A percentile compares a stretch with the other conserved stretches of the same genome.
Conservation (phyloP, 2,329 filamentous ascomycete species). For the Fusarium falciforme region DNA sequence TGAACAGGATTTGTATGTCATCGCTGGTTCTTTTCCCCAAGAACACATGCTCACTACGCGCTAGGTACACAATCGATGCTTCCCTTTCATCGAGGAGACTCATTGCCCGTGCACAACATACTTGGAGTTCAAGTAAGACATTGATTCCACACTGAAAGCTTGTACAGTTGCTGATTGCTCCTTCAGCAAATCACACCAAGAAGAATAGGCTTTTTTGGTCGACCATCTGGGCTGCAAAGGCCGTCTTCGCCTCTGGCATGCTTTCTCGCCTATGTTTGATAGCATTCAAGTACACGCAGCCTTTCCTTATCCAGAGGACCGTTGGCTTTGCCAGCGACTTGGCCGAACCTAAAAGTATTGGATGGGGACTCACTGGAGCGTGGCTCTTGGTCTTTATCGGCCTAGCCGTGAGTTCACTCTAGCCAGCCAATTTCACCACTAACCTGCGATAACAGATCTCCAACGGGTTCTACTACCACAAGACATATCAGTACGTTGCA, state of each 20-base stretch:
- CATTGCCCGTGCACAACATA: not conserved
- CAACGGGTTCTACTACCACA: constrained; percentile 15
- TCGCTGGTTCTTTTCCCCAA: not conserved
- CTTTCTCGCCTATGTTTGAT: constrained; percentile 10
- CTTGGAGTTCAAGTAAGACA: not conserved
- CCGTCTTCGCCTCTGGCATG: not conserved
- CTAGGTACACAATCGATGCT: constrained; percentile 1
- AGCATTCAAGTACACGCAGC: constrained; percentile 15
- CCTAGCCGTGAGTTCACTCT: not conserved
- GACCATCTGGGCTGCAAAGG: not conserved
- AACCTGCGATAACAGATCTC: not conserved
- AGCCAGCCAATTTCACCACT: no score
- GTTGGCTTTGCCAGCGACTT: constrained; percentile 4
- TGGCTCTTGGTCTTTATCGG: constrained; percentile 13
- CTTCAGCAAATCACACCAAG: not conserved
- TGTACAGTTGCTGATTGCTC: not conserved
- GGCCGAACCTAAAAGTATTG: constrained; percentile 2
- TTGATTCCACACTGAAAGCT: not conserved
- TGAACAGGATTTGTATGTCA: constrained; percentile 3
- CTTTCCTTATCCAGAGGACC: constrained; percentile 12
- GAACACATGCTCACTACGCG: not conserved
- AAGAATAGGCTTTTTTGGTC: constrained; percentile 20
- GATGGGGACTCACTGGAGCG: constrained; percentile 15
- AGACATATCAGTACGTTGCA: constrained; percentile 10
- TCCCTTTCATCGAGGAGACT: not conserved